phyloP scores from a whole-genome alignment of 768 basidiomycete genomes.

The Agaricus sinodeliciosus region DNA sequence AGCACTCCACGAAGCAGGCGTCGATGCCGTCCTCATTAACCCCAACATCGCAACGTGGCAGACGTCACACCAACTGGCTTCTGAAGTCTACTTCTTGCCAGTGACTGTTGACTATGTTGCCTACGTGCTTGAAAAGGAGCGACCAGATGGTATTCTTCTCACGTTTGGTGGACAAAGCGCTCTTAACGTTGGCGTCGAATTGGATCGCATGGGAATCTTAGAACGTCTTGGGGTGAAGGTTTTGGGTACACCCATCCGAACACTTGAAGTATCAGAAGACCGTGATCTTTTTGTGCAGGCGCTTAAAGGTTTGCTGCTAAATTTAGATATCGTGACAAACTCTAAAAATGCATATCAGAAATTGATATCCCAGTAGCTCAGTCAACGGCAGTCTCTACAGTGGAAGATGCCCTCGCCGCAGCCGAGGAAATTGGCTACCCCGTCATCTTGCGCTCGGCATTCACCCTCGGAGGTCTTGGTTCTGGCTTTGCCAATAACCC shows the following conservation, averaged over 20 bases:
- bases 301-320: slow-evolving; percentile 68
- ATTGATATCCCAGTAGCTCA: slow-evolving; percentile 95
- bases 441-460: slow-evolving; percentile 94
- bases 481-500: slow-evolving; percentile 96
- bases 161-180: slow-evolving; percentile 99
- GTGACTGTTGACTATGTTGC: slow-evolving; percentile 97
- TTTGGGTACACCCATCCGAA: slow-evolving; percentile 90
- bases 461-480: slow-evolving; percentile 96
- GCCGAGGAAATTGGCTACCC: slow-evolving; percentile 93
- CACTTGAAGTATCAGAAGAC: slow-evolving; percentile 95
- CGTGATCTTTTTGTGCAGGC: slow-evolving; percentile 94
- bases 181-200: slow-evolving; percentile 92
- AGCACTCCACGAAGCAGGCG: slow-evolving; percentile 92
- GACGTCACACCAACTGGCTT: slow-evolving; percentile 94
- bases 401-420: slow-evolving; percentile 87
- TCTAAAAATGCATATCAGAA: slow-evolving; percentile 45
- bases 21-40: slow-evolving; percentile 92
- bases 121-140: slow-evolving; percentile 96
- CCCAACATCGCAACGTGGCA: slow-evolving; percentile 99
- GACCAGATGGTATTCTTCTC: slow-evolving; percentile 93
- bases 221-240: slow-evolving; percentile 91
- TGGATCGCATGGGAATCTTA: slow-evolving; percentile 94
- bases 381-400: slow-evolving; percentile 94
- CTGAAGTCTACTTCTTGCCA: slow-evolving; percentile 96
- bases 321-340: background rate